Conservation (phyloP, 192 early-diverging fungal genomes). For the Neocallimastix lanati region DNA sequence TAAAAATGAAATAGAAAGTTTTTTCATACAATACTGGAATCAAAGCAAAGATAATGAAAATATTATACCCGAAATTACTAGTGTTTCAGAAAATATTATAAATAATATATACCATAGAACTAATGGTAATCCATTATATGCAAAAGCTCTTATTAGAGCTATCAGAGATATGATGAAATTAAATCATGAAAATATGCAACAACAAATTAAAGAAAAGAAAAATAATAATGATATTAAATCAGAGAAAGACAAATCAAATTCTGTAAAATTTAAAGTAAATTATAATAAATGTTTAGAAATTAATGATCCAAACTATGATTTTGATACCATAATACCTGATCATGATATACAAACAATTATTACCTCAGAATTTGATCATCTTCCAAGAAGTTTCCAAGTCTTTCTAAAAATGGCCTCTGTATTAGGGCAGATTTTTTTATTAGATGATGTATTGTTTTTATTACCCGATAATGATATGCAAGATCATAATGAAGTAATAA, state of each 20-base stretch:
- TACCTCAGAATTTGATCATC: constrained; percentile 27
- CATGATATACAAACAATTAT: constrained; percentile 24
- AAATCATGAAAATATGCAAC: constrained; percentile 13
- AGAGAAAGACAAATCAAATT: background rate
- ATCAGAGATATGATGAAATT: constrained; percentile 23
- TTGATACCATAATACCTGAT: constrained; percentile 18
- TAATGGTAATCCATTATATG: constrained; percentile 26
- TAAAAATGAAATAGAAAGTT: constrained; percentile 9
- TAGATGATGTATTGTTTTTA: constrained; percentile 26
- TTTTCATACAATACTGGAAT: constrained; percentile 15
- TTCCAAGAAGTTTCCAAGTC: constrained; percentile 25
- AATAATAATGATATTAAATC: background rate
- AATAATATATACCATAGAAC: constrained; percentile 23
- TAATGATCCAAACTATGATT: constrained; percentile 15
- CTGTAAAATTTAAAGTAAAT: background rate
- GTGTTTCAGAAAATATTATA: constrained; percentile 8
- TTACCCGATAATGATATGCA: background rate
- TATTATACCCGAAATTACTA: constrained; percentile 11
- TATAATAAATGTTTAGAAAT: constrained; percentile 4
- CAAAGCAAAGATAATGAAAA: constrained; percentile 11
- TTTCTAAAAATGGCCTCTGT: constrained; percentile 31
- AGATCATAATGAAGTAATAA: constrained; percentile 1
- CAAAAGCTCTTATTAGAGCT: constrained; percentile 15
- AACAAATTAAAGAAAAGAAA: constrained; percentile 1
- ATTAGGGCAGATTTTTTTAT: constrained; percentile 20